Evolutionary conservation across 2,329 filamentous ascomycete species (phyloP).

Genomic region (Fusarium kyushuense): DNA sequence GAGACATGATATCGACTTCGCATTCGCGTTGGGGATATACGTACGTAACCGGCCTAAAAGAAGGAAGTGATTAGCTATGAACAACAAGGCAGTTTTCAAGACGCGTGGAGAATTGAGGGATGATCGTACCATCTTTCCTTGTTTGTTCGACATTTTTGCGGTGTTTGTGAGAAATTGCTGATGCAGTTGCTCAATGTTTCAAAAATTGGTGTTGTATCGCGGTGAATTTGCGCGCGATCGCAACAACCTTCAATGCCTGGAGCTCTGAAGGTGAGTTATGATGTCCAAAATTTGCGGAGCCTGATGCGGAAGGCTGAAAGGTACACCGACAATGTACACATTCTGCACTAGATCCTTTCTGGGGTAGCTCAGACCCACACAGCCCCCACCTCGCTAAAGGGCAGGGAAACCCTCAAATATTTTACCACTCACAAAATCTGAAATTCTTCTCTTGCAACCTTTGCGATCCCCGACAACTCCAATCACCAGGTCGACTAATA

Average conservation of each 20-base stretch:
- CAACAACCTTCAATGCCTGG: constrained; percentile 58
- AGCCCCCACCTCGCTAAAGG: constrained; percentile 51
- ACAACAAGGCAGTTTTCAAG: constrained; percentile 54
- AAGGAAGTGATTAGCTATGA: constrained; percentile 70
- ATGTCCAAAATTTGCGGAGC: constrained; percentile 61
- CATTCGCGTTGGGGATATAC: constrained; percentile 53
- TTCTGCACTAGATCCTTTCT: constrained; percentile 45
- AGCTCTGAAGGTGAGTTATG: constrained; percentile 58
- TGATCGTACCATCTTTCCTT: constrained; percentile 95
- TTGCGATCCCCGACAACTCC: constrained; percentile 52
- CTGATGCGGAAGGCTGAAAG: constrained; percentile 57
- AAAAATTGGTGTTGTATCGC: constrained; percentile 59
- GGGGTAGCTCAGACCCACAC: constrained; percentile 33
- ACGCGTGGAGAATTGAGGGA: constrained; percentile 41
- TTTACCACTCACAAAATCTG: constrained; percentile 54
- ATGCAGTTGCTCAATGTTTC: constrained; percentile 51
- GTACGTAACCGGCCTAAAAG: constrained; percentile 77
- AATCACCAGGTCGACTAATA: constrained; percentile 53
- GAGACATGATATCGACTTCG: background rate
- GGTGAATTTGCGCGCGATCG: constrained; percentile 56
- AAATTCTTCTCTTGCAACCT: constrained; percentile 42
- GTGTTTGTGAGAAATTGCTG: constrained; percentile 48
- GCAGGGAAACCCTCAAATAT: constrained; percentile 58
- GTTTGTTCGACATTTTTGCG: constrained; percentile 73
- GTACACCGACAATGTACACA: constrained; percentile 51